These are phyloP conservation scores for Gastrolobium villosum DNA, from an alignment of 306 rosid species.

Conservation along the genomic window DNA sequence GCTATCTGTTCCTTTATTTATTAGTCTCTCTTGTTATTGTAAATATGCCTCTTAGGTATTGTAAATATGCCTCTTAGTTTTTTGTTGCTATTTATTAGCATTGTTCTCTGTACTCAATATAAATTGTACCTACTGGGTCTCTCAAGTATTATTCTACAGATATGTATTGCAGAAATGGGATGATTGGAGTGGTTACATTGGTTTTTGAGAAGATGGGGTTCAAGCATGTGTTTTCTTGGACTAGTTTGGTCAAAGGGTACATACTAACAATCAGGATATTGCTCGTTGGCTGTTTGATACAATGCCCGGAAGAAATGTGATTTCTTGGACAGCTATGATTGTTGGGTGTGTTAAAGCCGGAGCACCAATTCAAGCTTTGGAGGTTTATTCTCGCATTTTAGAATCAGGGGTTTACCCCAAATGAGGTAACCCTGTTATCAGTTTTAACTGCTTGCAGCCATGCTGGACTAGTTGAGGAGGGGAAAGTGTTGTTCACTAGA, in stretches of 20 bases:
- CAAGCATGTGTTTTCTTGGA: slow-evolving; percentile 42
- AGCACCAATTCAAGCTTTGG: slow-evolving; percentile 51
- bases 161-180: slow-evolving; percentile 42
- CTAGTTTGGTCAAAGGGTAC: slow-evolving; percentile 24
- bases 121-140: too few species aligned
- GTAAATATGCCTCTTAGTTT: too few species aligned
- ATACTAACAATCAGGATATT: background rate
- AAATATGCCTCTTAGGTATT: too few species aligned
- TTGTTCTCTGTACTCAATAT: too few species aligned
- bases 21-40: too few species aligned
- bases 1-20: too few species aligned
- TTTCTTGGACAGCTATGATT: slow-evolving; percentile 49
- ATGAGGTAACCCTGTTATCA: slow-evolving; percentile 43
- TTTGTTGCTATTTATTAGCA: too few species aligned
- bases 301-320: slow-evolving; percentile 41
- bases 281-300: slow-evolving; percentile 41
- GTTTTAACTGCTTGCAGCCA: slow-evolving; percentile 45
- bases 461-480: slow-evolving; percentile 39
- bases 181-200: slow-evolving; percentile 18
- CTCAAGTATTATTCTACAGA: too few species aligned
- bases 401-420: slow-evolving; percentile 35
- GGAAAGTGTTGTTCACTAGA: slow-evolving; percentile 26
- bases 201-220: slow-evolving; percentile 42
- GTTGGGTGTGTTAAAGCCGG: slow-evolving; percentile 44
- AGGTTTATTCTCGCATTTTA: slow-evolving; percentile 32